Evolutionary conservation across 2,329 filamentous ascomycete genomes (phyloP).

Genomic region (Aspergillus piperis): DNA sequence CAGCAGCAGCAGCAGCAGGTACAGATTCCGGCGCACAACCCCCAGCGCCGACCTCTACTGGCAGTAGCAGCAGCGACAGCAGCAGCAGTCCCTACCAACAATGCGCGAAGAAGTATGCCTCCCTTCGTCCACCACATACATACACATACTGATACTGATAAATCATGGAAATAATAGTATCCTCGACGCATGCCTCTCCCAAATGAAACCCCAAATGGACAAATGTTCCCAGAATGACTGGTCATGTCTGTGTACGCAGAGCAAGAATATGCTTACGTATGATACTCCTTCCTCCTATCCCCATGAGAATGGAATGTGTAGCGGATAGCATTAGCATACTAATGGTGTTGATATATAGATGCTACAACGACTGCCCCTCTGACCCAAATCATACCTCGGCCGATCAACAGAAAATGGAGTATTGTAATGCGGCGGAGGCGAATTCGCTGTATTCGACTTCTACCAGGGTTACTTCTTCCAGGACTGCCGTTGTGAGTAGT

Average conservation of each 20-base stretch:
- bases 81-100: conserved; percentile 1
- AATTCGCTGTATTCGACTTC: conserved; percentile 27
- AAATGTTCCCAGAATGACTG: conserved; percentile 16
- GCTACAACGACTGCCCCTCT: conserved; percentile 66
- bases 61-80: conserved; percentile 1
- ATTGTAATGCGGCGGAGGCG: conserved; percentile 48
- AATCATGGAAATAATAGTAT: conserved; percentile 7
- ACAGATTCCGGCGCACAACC: too few species aligned
- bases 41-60: background rate
- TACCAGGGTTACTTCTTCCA: background rate
- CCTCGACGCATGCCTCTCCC: conserved; percentile 13
- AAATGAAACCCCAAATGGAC: conserved; percentile 11
- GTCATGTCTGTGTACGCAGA: conserved; percentile 18
- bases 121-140: background rate
- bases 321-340: too few species aligned
- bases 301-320: too few species aligned
- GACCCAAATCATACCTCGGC: conserved; percentile 41
- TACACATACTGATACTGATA: too few species aligned
- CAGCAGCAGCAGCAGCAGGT: background rate
- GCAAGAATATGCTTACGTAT: conserved; percentile 18
- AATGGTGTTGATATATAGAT: conserved; percentile 37
- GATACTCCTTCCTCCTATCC: background rate
- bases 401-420: conserved; percentile 36
- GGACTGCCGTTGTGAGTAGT: conserved; percentile 16
- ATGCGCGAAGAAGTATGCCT: conserved; percentile 15